Evolutionary conservation across 1,284 basidiomycete species (phyloP), one percentile per base, ranked within the genome.

Genomic region (Xanthoconium separans): DNA sequence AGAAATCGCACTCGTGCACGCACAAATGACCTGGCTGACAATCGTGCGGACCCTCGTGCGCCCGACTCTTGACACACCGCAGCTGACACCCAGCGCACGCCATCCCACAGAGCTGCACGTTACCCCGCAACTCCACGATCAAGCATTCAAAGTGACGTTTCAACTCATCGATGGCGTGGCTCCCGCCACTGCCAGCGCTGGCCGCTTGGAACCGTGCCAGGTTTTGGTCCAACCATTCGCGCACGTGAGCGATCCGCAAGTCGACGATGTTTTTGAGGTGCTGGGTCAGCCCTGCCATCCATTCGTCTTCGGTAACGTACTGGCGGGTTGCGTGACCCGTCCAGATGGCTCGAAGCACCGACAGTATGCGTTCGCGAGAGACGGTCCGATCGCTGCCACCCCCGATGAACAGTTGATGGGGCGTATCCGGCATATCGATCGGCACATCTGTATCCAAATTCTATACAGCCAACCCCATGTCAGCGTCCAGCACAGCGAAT

Each of bases 21-120:
- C 83, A 86, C 2, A 56, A 30, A 55, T 84, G 83, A 22, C 67
- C 61, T 0, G 83, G 79, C 22, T 64, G 62, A 58, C 84, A 86
- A 45, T 77, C 61, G 55, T 85, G 84, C 0, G 50, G 51, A 1
- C 71, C 74, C 3, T 72, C 70, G 51, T 86, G 84, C 12, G 69
- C 71, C 2, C 75, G 71, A 47, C 67, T 69, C 16, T 68, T 71
- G 6, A 55, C 84, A 55, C 84, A 86, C 16, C 66, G 57, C 3
- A 84, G 69, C 42, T 78, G 71, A 62, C 84, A 85, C 0, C 47
- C 51, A 0, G 57, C 56, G 57, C 83, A 85, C 40, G 74, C 69
- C 42, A 74, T 58, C 39, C 71, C 69, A 61, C 84, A 86, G 0
- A 84, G 61, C 47, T 80, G 76, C 6, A 81, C 66, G 44, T 70